Evolutionary conservation across 148 eudicot species (phyloP).

Genomic region (Cornus kousa): DNA sequence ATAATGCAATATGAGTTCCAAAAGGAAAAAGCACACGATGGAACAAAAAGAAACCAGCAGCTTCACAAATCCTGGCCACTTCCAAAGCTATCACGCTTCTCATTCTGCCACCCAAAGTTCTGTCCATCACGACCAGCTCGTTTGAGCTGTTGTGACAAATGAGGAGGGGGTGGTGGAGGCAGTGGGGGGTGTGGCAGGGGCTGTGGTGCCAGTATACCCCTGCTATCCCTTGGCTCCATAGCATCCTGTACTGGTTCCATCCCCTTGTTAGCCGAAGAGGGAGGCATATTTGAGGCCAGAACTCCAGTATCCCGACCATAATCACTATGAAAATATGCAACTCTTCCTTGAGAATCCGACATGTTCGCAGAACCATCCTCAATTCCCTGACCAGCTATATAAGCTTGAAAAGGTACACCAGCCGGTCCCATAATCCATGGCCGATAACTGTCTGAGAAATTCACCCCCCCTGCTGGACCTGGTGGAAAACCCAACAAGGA

Average conservation of each 20-base stretch:
- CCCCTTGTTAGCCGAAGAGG: slow-evolving; percentile 23
- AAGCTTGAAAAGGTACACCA: slow-evolving; percentile 40
- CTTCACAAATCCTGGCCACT: slow-evolving; percentile 38
- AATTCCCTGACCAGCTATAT: slow-evolving; percentile 39
- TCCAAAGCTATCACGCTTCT: slow-evolving; percentile 52
- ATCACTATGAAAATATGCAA: slow-evolving; percentile 31
- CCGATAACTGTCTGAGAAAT: slow-evolving; percentile 41
- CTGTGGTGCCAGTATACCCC: slow-evolving; percentile 42
- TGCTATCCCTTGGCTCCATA: slow-evolving; percentile 29
- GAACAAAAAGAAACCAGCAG: background rate
- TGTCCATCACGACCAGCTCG: slow-evolving; percentile 50
- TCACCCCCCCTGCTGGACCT: slow-evolving; percentile 30
- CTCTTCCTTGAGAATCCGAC: slow-evolving; percentile 41
- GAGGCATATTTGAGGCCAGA: slow-evolving; percentile 21
- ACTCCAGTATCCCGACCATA: slow-evolving; percentile 28
- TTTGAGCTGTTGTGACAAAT: slow-evolving; percentile 53
- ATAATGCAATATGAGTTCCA: background rate
- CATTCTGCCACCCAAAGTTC: slow-evolving; percentile 53
- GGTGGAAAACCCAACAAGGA: slow-evolving; percentile 51
- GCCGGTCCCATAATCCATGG: slow-evolving; percentile 56
- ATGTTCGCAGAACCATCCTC: slow-evolving; percentile 24
- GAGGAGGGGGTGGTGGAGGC: slow-evolving; percentile 64
- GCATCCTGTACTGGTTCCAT: slow-evolving; percentile 18
- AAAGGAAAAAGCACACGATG: background rate
- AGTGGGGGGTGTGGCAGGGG: slow-evolving; percentile 53